A percentile compares a stretch with the other conserved stretches of the same genome.
Conservation (phyloP, 495 filamentous ascomycete genomes). For the Penicillium silybi region DNA sequence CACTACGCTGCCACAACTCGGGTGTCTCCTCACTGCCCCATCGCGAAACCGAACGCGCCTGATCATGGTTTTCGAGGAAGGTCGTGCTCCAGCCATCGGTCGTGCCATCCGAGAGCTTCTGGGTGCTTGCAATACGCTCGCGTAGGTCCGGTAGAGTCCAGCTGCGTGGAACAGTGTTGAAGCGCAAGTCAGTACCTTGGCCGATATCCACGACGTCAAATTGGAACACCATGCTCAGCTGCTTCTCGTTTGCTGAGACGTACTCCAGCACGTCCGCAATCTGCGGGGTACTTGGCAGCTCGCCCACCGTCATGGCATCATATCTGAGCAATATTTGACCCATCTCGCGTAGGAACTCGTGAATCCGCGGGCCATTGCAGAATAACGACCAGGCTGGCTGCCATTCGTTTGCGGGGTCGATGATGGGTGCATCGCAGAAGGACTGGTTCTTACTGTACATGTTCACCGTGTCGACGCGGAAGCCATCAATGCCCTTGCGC, state of each 20-base stretch:
- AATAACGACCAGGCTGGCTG: conserved; percentile 46
- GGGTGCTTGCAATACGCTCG: conserved; percentile 30
- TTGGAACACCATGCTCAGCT: conserved; percentile 55
- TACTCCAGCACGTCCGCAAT: conserved; percentile 42
- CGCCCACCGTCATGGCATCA: conserved; percentile 48
- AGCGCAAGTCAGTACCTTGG: conserved; percentile 32
- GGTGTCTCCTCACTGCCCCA: conserved; percentile 44
- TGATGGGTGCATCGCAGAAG: conserved; percentile 42
- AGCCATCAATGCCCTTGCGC: conserved; percentile 48
- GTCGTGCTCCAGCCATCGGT: conserved; percentile 49
- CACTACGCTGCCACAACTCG: conserved; percentile 38
- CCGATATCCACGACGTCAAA: conserved; percentile 51
- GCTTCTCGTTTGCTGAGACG: conserved; percentile 38
- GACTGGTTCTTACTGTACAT: conserved; percentile 46
- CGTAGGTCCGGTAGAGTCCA: conserved; percentile 43
- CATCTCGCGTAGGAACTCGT: conserved; percentile 51
- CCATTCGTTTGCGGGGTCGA: conserved; percentile 31
- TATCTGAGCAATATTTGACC: conserved; percentile 41
- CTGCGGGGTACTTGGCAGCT: conserved; percentile 44
- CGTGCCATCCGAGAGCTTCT: conserved; percentile 43
- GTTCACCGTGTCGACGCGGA: conserved; percentile 56
- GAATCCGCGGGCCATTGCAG: conserved; percentile 56
- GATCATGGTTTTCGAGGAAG: conserved; percentile 41
- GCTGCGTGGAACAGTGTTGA: conserved; percentile 32
- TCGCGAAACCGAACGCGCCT: conserved; percentile 45